Base-by-base conservation (phyloP, 2,329 filamentous ascomycete species). In the Plenodomus biglobosus region DNA sequence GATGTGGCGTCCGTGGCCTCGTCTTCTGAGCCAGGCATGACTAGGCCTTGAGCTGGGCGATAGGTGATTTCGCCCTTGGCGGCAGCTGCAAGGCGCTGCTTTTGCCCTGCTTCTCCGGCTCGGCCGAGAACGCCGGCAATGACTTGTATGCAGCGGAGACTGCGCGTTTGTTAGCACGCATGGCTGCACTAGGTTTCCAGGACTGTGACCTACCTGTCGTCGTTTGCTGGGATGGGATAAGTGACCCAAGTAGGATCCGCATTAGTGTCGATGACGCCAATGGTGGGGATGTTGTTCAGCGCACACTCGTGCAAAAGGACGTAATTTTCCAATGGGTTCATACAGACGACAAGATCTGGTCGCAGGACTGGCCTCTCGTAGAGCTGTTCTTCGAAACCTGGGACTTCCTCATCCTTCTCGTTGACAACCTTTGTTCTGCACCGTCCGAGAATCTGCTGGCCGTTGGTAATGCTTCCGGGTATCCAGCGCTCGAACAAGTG, bases 171-270 rank as follows among this genome's bases (percentile, higher is more conserved):
- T 63, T 38, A 62, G 50, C 22, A 46, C 17, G 11, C 15, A 22
- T 27, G 10, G 17, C 24, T 35, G 3, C 16, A 16, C 15, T 15
- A 11, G 15, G 40, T 8, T 15, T 22, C 24, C 20, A 32, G 18
- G 17, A 7, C 22, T 10, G 30, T 5, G 38, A 70, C 79, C 66
- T 71, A 90, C 87, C 86, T 91, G 79, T 99, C 94, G 68, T 99
- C 94, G 71, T 99, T 99, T 42, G 90, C 90, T 1, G 94, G 94
- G 60, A 99, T 96, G 13, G 89, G 88, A 69, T 99, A 99, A 3
- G 94, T 97, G 42, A 97, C 91, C 84, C 89, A 92, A 0, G 90
- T 90, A 0, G 94, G 90, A 73, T 97, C 88, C 2, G 85, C 86
- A 72, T 99, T 88, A 1, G 94, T 97, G 73, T 99, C 94, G 59